phyloP scores from a whole-genome alignment of 495 filamentous ascomycete genomes.

The Aspergillus diversus region DNA sequence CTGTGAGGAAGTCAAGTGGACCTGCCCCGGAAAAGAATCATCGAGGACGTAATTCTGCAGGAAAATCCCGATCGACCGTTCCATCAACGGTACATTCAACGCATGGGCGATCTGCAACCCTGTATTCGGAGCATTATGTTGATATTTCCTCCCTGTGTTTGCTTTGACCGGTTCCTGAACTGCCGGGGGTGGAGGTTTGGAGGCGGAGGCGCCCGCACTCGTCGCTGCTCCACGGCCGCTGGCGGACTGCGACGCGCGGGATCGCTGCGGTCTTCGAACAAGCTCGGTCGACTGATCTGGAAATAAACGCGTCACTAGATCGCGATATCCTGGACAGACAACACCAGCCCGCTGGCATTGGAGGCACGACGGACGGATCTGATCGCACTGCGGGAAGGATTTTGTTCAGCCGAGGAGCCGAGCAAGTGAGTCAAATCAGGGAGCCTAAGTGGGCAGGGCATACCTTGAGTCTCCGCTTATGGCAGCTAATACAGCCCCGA shows the following conservation, averaged over 20 bases:
- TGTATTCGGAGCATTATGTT: background rate
- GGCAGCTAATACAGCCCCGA: too few relatives aligned
- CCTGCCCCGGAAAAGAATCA: background rate
- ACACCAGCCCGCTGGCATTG: background rate
- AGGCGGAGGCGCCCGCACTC: background rate
- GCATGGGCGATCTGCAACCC: background rate
- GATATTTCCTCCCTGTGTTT: background rate
- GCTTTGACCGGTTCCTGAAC: background rate
- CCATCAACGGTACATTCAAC: background rate
- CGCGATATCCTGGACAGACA: background rate
- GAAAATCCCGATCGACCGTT: slow-evolving; percentile 12
- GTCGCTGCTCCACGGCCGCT: background rate
- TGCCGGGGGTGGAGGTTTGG: background rate
- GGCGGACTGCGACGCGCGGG: background rate
- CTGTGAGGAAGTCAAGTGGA: slow-evolving; percentile 15
- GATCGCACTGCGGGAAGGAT: background rate
- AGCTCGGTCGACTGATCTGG: background rate
- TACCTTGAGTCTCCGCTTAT: too few relatives aligned
- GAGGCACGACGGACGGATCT: background rate
- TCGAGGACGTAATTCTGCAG: slow-evolving; percentile 14
- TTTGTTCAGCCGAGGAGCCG: background rate
- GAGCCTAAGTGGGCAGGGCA: too few relatives aligned
- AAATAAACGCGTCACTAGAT: background rate
- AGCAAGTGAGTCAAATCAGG: too few relatives aligned
- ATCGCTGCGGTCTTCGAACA: background rate